phyloP scores from a whole-genome alignment of 2,329 filamentous ascomycete species.

The Paracamarosporium sp. region DNA sequence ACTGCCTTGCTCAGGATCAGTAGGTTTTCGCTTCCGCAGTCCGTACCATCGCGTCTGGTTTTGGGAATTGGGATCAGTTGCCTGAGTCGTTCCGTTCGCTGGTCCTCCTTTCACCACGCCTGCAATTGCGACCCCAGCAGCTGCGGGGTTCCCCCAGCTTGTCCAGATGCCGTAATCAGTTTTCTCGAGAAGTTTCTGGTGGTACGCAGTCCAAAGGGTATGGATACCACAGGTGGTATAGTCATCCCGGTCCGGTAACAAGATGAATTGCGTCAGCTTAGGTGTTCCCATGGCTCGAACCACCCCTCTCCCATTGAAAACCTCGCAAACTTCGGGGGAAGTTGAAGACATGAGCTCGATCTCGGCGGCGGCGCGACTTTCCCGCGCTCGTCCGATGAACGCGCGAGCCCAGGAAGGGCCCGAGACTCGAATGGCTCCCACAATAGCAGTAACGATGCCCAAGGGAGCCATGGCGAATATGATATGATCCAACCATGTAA shows the following conservation, averaged over 20 bases:
- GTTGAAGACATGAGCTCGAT: slow-evolving; percentile 39
- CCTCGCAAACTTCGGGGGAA: slow-evolving; percentile 35
- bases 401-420: slow-evolving; percentile 18
- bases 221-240: neutral
- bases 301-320: slow-evolving; percentile 28
- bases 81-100: too few relatives aligned
- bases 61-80: too few relatives aligned
- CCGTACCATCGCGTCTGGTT: too few relatives aligned
- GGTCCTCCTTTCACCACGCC: too few relatives aligned
- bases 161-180: neutral
- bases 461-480: slow-evolving; percentile 30
- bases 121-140: too few relatives aligned
- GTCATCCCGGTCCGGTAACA: slow-evolving; percentile 4
- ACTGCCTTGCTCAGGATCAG: neutral
- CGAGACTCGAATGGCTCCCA: slow-evolving; percentile 31
- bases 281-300: slow-evolving; percentile 23
- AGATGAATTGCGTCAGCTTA: slow-evolving; percentile 13
- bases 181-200: neutral
- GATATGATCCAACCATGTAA: slow-evolving; percentile 18
- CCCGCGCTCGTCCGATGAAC: slow-evolving; percentile 14
- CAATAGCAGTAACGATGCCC: slow-evolving; percentile 30
- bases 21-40: too few relatives aligned
- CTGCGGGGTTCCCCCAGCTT: neutral
- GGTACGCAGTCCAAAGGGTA: neutral
- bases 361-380: slow-evolving; percentile 25